A percentile compares a stretch with the other conserved stretches of the same genome.
Conservation (phyloP, 768 basidiomycete genomes). For the Amanita rubescens region DNA sequence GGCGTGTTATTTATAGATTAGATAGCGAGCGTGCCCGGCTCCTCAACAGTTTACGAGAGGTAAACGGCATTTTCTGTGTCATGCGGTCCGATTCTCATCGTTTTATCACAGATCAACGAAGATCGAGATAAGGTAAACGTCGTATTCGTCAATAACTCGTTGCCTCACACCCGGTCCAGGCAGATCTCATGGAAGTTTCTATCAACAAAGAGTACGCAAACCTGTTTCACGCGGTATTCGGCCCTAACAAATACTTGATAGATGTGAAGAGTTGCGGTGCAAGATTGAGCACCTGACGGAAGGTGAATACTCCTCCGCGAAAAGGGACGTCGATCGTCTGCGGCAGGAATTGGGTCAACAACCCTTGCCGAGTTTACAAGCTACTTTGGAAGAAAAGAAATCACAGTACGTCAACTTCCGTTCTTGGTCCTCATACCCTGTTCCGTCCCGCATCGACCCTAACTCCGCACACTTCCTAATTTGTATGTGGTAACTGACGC, state of each 20-base stretch:
- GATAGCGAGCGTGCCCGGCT: constrained; percentile 71
- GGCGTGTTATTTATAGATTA: constrained; percentile 35
- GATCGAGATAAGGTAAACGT: constrained; percentile 62
- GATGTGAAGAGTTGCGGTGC: constrained; percentile 56
- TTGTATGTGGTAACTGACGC: not conserved
- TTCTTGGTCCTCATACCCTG: constrained; percentile 2
- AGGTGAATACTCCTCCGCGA: constrained; percentile 68
- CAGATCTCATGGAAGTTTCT: constrained; percentile 60
- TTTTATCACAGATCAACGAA: constrained; percentile 56
- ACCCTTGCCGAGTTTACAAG: constrained; percentile 64
- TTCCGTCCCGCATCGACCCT: not conserved
- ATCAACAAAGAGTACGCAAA: constrained; percentile 59
- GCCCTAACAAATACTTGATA: constrained; percentile 16
- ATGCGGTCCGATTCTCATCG: not conserved
- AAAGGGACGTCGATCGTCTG: constrained; percentile 69
- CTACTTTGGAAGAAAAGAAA: constrained; percentile 66
- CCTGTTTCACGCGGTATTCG: not conserved
- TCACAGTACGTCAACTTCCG: constrained; percentile 31
- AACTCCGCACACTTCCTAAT: not conserved
- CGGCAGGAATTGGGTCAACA: constrained; percentile 71
- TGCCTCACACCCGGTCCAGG: constrained; percentile 27
- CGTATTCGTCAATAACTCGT: not conserved
- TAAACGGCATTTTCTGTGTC: constrained; percentile 21
- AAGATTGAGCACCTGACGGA: constrained; percentile 66
- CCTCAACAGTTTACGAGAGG: constrained; percentile 63